Conservation (phyloP, 805 yeast species). For the Suhomyces tanzawaensis region DNA sequence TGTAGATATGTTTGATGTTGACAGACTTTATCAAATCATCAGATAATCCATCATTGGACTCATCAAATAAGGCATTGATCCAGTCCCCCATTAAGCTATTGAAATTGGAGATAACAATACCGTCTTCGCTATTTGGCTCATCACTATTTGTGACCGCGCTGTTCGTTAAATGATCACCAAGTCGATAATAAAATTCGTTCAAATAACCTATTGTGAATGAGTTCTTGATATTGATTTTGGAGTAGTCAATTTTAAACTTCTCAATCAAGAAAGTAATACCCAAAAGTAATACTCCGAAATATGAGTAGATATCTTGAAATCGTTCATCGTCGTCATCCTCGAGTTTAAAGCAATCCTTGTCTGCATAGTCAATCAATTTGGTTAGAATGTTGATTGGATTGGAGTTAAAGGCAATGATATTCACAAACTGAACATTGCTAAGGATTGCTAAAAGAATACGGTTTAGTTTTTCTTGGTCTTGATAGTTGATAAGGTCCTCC, state of each 20-base stretch:
- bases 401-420: conserved; percentile 10
- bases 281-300: conserved; percentile 61
- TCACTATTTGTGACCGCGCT: conserved; percentile 9
- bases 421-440: conserved; percentile 16
- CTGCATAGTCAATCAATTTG: conserved; percentile 20
- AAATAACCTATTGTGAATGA: conserved; percentile 35
- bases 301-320: conserved; percentile 65
- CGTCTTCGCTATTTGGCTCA: conserved; percentile 23
- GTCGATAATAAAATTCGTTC: conserved; percentile 30
- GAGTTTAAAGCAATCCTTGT: conserved; percentile 17
- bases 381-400: conserved; percentile 7
- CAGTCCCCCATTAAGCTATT: conserved; percentile 52
- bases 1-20: conserved; percentile 63
- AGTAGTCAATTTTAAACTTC: conserved; percentile 26
- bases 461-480: conserved; percentile 30
- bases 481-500: conserved; percentile 22
- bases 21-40: conserved; percentile 75
- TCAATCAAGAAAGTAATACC: conserved; percentile 25
- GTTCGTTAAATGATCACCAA: conserved; percentile 30
- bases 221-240: conserved; percentile 19
- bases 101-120: conserved; percentile 30
- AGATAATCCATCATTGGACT: conserved; percentile 64
- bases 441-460: conserved; percentile 12
- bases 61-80: conserved; percentile 78
- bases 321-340: conserved; percentile 56